Percentiles rank a stretch among this genome's conserved stretches.
Evolutionary conservation across 768 basidiomycete genomes (phyloP).

Genomic region (Symmetrospora coprosmae): DNA sequence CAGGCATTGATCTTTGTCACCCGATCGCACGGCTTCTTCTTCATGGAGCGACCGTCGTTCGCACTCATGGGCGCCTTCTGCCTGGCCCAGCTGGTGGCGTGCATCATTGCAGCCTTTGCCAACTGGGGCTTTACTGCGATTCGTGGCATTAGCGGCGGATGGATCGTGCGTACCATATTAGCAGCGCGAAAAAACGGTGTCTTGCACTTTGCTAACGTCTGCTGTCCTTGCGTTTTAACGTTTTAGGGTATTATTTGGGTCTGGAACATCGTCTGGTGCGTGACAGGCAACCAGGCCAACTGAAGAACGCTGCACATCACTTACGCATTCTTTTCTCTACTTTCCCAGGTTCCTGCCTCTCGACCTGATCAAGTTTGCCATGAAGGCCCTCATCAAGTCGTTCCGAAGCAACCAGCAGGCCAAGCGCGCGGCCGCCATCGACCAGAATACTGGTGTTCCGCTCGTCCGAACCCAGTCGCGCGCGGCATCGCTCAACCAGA

Average conservation of each 20-base stretch:
- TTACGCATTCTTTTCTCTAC: slow-evolving; percentile 25
- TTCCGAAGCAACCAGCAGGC: slow-evolving; percentile 51
- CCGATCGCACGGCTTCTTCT: slow-evolving; percentile 57
- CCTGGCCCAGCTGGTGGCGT: slow-evolving; percentile 81
- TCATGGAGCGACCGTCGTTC: slow-evolving; percentile 82
- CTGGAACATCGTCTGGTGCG: not conserved
- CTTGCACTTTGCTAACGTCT: too few relatives aligned
- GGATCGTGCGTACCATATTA: slow-evolving; percentile 79
- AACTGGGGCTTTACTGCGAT: slow-evolving; percentile 91
- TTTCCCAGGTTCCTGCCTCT: slow-evolving; percentile 75
- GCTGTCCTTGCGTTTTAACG: too few relatives aligned
- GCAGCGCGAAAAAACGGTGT: too few relatives aligned
- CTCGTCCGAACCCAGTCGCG: slow-evolving; percentile 79
- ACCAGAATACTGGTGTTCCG: slow-evolving; percentile 48
- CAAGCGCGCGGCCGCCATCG: slow-evolving; percentile 37
- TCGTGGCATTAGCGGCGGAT: slow-evolving; percentile 61
- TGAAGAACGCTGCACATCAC: too few relatives aligned
- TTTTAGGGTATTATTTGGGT: too few relatives aligned
- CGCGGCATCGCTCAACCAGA: slow-evolving; percentile 76
- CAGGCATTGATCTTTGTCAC: slow-evolving; percentile 52
- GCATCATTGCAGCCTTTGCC: slow-evolving; percentile 86
- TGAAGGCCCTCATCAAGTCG: slow-evolving; percentile 80
- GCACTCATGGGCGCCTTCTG: slow-evolving; percentile 83
- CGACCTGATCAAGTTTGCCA: slow-evolving; percentile 73
- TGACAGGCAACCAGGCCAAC: too few relatives aligned